Evolutionary conservation across 2,329 filamentous ascomycete genomes (phyloP), one percentile per base, ranked within the genome.

Genomic region (Aschersonia sp.): DNA sequence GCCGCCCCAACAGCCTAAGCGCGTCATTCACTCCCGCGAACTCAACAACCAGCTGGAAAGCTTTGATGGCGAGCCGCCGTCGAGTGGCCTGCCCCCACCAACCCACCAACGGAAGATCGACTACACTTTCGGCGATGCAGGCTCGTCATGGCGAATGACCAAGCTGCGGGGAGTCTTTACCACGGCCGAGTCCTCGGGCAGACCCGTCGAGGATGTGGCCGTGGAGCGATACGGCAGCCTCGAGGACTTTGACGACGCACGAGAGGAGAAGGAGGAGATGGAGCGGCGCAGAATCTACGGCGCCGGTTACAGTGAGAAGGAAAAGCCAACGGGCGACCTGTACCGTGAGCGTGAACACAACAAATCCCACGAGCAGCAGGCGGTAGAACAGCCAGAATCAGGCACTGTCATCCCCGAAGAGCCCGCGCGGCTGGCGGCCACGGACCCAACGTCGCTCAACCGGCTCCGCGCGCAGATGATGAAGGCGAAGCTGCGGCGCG

Each of bases 61-160:
- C 20, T 56, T 85, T 7, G 75, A 79, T 38, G 72, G 76, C 9
- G 75, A 77, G 1, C 40, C 30, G 30, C 10, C 48, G 0, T 5
- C 38, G 2, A 9, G 43, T 2, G 43, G 48, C 3, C 3, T 45
- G 31, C 32, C 38, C 3, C n/a, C 44, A 2, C 40, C 31, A 5
- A 66, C 78, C 43, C 71, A 79, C 47, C 76, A 85, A 48, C 54
- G 60, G 30, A 58, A 51, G 0, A 78, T 94, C 6, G 72, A 78
- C 50, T 98, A 97, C 60, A 85, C 70, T 0, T 94, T 98, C 63
- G 92, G 94, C 20, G 92, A 98, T 61, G 69, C 78, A 5, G 91
- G 92, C 0, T 91, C 89, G 10, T 79, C 88, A 56, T 98, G 94
- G 92, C 82, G 94, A 45, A 95, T 98, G 89, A 94, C 84, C 5